Evolutionary conservation across 2,329 filamentous ascomycete genomes (phyloP), one percentile per base, ranked within the genome.

Genomic region (Diaporthe batatas): DNA sequence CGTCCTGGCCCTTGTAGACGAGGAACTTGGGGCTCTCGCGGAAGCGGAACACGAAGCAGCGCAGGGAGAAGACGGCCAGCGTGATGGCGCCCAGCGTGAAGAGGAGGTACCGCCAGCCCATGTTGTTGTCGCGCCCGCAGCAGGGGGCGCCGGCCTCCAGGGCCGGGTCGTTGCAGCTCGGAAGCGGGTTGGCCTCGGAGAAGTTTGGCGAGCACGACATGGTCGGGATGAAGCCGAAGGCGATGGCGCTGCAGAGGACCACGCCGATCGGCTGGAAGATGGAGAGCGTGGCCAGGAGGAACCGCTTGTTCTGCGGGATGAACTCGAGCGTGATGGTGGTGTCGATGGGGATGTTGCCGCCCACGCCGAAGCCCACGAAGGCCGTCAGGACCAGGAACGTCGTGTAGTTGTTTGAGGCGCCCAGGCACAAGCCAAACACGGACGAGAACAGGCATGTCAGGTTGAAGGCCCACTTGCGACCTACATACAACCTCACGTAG

Each of bases 61-160:
- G 88, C 18, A 86, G 75, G 42, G 87, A 74, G 73, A 89, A 91
- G 81, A 90, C 87, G 55, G 86, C 74, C 71, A 91, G 81, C 0
- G 88, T 85, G 14, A 90, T 81, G 0, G 83, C 86, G 8, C 89
- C 89, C 80, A 90, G 86, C 8, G 83, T 81, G 70, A 89, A 84
- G 75, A 89, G 79, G 54, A 88, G 87, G 76, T 90, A 91, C 51
- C 89, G 80, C 89, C 89, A 91, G 2, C 89, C 89, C 83, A 88
- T 87, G 75, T 91, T 91, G 67, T 85, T 78, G 34, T 76, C 47
- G 57, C 77, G 79, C 3, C 79, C 76, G 68, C 82, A 83, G 74
- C 81, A 82, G 21, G 70, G 57, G 16, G 36, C 49, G 4, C 78
- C 80, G 0, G 75, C 21, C 0, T 75, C 67, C 2, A 79, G 80